Percentiles rank a stretch among this genome's conserved stretches.
phyloP scores from a whole-genome alignment of 1,284 basidiomycete genomes.

The Sporisorium scitamineum region DNA sequence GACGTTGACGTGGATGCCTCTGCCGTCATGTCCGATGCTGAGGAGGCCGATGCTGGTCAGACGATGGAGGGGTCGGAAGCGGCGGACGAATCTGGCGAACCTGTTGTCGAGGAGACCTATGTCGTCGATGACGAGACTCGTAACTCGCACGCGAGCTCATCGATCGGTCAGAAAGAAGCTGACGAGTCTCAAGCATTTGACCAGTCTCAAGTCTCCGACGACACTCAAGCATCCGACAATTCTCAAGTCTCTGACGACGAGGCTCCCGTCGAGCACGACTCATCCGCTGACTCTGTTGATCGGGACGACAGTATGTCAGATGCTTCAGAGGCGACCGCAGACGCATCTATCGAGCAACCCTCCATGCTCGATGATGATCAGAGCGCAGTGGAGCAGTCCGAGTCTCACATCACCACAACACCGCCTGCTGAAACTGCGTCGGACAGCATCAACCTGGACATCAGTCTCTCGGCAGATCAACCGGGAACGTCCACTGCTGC shows the following conservation, averaged over 20 bases:
- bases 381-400: not conserved
- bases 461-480: not conserved
- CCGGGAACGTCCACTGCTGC: too few species aligned
- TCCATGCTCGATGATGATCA: too few species aligned
- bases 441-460: conserved; percentile 8
- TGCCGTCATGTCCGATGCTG: not conserved
- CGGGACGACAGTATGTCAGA: too few species aligned
- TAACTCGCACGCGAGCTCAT: not conserved
- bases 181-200: conserved; percentile 10
- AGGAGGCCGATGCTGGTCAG: not conserved
- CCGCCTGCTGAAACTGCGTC: not conserved
- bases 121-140: not conserved
- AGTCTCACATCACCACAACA: not conserved
- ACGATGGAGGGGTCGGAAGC: not conserved
- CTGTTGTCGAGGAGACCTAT: not conserved
- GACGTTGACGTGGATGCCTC: not conserved
- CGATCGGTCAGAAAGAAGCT: not conserved
- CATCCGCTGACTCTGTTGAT: not conserved
- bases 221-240: not conserved
- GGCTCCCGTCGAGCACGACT: not conserved
- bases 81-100: not conserved
- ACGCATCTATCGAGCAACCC: not conserved
- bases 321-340: not conserved
- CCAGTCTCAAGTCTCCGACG: not conserved
- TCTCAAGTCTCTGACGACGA: not conserved